Evolutionary conservation across 257 asterid species (phyloP), one percentile per base, ranked within the genome.

Genomic region (Jasminum sambac): DNA sequence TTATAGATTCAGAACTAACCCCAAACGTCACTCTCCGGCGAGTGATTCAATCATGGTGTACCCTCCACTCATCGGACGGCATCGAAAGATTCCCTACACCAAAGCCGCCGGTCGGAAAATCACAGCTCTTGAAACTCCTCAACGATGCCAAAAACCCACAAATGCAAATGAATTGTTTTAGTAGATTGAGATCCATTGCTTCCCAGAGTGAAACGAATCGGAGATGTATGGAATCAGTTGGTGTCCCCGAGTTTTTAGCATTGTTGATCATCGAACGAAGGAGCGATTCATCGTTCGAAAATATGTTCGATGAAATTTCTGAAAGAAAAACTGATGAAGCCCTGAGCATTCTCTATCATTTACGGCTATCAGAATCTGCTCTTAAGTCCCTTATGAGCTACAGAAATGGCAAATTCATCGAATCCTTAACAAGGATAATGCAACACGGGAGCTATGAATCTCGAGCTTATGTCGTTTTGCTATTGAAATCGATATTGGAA

Each of bases 31-130:
- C 75, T 55, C 84, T 84, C 66, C 71, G 88, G 9, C 79, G 86
- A 34, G 43, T 81, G 0, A 81, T 84, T 12, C 84, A 81, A 13
- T 75, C 86, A 0, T 84, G 88, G 88, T 84, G 88, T 58, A 71
- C 84, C 46, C 50, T 84, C 74, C 73, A 81, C 57, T 73, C 84
- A 9, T 76, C 84, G n/a, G 39, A 68, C 13, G 85, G 82, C 30
- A 44, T 84, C 73, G 84, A 84, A 52, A 65, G 88, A 59, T 74
- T 76, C 24, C 88, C 88, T 7, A 84, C 88, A 0, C 88, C 88
- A 0, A 73, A 62, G 44, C 79, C 88, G 39, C 88, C 80, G 0
- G 48, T 30, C 36, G 36, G 36, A 30, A 30, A 30, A 30, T 30
- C 36, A 30, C 36, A 30, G 36, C 36, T 30, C 5, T 13, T 57